A percentile compares a stretch with the other conserved stretches of the same genome.
Evolutionary conservation across 768 basidiomycete genomes (phyloP).

Genomic region (Auriscalpium orientale): DNA sequence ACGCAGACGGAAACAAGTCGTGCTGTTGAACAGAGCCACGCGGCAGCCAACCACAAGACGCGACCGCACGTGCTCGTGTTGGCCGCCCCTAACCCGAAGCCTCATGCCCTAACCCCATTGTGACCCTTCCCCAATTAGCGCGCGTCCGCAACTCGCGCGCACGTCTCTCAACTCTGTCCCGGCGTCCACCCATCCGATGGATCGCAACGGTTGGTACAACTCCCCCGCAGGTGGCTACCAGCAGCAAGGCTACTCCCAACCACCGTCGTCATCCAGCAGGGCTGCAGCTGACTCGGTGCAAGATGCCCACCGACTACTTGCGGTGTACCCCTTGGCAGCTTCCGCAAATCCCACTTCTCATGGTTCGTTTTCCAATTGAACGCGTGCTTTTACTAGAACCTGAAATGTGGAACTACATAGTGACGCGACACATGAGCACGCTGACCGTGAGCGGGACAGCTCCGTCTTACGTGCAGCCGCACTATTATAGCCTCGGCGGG

Average conservation of each 20-base stretch:
- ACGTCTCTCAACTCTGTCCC: no score
- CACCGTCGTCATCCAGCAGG: constrained; percentile 4
- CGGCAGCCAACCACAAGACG: no score
- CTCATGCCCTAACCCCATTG: no score
- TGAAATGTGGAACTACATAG: constrained; percentile 28
- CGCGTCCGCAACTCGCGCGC: no score
- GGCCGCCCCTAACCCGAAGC: no score
- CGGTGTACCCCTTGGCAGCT: constrained; percentile 57
- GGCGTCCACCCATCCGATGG: not conserved
- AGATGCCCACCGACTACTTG: constrained; percentile 59
- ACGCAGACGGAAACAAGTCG: no score
- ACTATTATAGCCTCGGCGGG: constrained; percentile 33
- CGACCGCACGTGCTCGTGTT: no score
- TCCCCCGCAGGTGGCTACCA: not conserved
- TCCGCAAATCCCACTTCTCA: constrained; percentile 74
- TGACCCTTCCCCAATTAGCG: no score
- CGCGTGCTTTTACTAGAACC: not conserved
- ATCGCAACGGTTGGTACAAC: constrained; percentile 10
- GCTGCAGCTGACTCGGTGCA: constrained; percentile 45
- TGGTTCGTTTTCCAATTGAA: constrained; percentile 33
- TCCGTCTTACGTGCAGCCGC: constrained; percentile 57
- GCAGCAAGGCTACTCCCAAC: not conserved
- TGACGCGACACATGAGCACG: constrained; percentile 55
- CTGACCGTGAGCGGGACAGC: constrained; percentile 52
- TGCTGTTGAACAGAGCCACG: no score